A percentile compares a stretch with the other conserved stretches of the same genome.
These are phyloP conservation scores for Blastomyces parvus DNA, from an alignment of 2,329 filamentous ascomycete species.

Conservation along the genomic window DNA sequence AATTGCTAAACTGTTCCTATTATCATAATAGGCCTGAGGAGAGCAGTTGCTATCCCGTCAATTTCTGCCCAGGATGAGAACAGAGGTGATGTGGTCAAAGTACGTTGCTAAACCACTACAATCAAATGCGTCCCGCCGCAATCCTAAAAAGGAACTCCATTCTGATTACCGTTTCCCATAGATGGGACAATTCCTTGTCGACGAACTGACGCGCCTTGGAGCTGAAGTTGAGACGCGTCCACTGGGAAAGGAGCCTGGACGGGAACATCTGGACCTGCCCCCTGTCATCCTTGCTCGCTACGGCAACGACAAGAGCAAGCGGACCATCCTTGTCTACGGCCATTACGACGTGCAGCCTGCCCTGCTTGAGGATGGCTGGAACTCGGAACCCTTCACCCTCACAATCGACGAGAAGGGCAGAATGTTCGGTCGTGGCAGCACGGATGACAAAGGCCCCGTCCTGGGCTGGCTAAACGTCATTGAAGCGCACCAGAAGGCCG, in stretches of 20 bases:
- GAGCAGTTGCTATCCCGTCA: conserved; percentile 93
- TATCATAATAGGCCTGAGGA: conserved; percentile 49
- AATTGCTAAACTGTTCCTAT: background rate
- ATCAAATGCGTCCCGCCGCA: background rate
- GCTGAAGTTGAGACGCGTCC: conserved; percentile 78
- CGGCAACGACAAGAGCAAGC: conserved; percentile 83
- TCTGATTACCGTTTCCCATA: conserved; percentile 20
- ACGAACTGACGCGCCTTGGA: conserved; percentile 72
- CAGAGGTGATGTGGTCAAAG: conserved; percentile 80
- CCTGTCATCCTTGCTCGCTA: conserved; percentile 89
- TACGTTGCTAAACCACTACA: conserved; percentile 23
- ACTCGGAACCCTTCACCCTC: conserved; percentile 85
- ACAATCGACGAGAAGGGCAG: conserved; percentile 79
- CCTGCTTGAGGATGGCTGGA: conserved; percentile 87
- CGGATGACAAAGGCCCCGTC: conserved; percentile 96
- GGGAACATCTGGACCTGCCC: conserved; percentile 81
- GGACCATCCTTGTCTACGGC: conserved; percentile 91
- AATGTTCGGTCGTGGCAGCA: conserved; percentile 93
- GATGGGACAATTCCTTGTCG: conserved; percentile 87
- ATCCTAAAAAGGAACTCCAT: background rate
- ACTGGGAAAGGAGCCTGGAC: conserved; percentile 84
- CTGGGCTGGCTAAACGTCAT: conserved; percentile 97
- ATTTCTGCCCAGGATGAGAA: conserved; percentile 85
- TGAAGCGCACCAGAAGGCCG: conserved; percentile 91
- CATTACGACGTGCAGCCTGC: conserved; percentile 99